Conservation (phyloP, 2,329 filamentous ascomycete species). For the Fusarium fracticaudum region DNA sequence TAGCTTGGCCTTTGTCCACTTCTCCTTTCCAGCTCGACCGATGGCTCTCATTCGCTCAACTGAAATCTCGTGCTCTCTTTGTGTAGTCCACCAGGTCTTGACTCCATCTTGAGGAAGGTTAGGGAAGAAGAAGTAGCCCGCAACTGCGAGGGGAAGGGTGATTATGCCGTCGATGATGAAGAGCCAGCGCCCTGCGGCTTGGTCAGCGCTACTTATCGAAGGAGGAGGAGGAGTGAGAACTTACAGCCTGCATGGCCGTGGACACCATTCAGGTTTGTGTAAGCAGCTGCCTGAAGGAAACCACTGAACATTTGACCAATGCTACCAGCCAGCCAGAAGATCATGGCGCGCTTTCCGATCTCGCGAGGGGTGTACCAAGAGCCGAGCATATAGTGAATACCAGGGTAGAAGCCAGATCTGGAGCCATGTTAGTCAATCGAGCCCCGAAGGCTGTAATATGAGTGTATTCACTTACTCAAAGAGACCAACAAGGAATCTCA, state of each 20-base stretch:
- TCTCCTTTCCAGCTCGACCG: slow-evolving; percentile 28
- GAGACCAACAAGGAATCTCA: slow-evolving; percentile 32
- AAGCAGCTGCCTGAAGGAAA: slow-evolving; percentile 30
- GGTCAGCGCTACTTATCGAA: rapidly evolving
- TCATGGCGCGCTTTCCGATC: slow-evolving; percentile 32
- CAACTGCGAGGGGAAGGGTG: slow-evolving; percentile 11
- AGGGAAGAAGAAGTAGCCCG: slow-evolving; percentile 44
- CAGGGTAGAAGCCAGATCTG: slow-evolving; percentile 61
- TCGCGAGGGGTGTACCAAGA: slow-evolving; percentile 38
- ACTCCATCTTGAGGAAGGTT: slow-evolving; percentile 37
- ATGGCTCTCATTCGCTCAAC: slow-evolving; percentile 14
- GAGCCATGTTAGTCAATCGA: slow-evolving; percentile 45
- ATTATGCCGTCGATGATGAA: slow-evolving; percentile 50
- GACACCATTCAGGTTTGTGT: slow-evolving; percentile 23
- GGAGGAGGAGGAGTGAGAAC: background rate
- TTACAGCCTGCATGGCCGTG: slow-evolving; percentile 20
- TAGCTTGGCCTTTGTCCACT: slow-evolving; percentile 25
- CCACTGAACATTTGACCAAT: slow-evolving; percentile 29
- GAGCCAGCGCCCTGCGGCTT: slow-evolving; percentile 40
- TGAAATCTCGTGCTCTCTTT: slow-evolving; percentile 36
- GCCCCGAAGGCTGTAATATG: slow-evolving; percentile 36
- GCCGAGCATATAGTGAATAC: slow-evolving; percentile 36
- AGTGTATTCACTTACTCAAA: slow-evolving; percentile 17
- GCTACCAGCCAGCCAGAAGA: slow-evolving; percentile 33
- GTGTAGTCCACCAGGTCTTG: slow-evolving; percentile 41